Base-by-base conservation (phyloP, 257 asterid species). In the Haberlea rhodopensis region DNA sequence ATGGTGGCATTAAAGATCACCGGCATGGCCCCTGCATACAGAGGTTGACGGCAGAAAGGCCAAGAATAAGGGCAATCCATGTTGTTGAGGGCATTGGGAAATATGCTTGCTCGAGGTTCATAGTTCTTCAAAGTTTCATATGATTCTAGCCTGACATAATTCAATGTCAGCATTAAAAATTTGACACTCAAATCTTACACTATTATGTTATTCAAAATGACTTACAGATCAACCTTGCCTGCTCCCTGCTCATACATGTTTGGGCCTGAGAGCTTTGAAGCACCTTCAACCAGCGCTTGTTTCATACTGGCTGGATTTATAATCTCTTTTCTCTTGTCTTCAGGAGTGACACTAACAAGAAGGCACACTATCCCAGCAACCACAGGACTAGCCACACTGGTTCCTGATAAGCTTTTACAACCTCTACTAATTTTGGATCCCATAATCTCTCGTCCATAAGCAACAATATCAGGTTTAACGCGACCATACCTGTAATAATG, bases 201-300 rank as follows among this genome's bases (percentile, higher is more conserved):
- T 59, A 60, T n/a, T 56, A 67, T 71, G 65, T 53, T 75, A 57
- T 64, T 61, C 32, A 53, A 66, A 66, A 68, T 75, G 62, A 94
- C 99, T 94, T 85, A 94, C 99, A 90, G 82, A 80, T 82, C 88
- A 77, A 94, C 99, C 82, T 94, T 85, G 83, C 99, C 99, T 29
- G 99, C 97, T 65, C 99, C 99, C 80, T 94, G 99, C 85, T 94
- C 99, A n/a, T 85, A 94, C 94, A 94, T 94, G 79, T 94, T 89
- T 56, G 96, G 91, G 73, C 95, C 95, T 53, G 95, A 82, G 63
- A 94, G 96, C 86, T 94, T 94, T 55, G 94, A 83, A 71, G 99
- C 96, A 57, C 97, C 99, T 79, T 94, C 99, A 70, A 94, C 99
- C 60, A 94, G 86, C 24, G 97, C 95, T 73, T 94, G 99, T 76